Base-by-base conservation (phyloP, 331 rosid genomes). In the Dryas integrifolia region DNA sequence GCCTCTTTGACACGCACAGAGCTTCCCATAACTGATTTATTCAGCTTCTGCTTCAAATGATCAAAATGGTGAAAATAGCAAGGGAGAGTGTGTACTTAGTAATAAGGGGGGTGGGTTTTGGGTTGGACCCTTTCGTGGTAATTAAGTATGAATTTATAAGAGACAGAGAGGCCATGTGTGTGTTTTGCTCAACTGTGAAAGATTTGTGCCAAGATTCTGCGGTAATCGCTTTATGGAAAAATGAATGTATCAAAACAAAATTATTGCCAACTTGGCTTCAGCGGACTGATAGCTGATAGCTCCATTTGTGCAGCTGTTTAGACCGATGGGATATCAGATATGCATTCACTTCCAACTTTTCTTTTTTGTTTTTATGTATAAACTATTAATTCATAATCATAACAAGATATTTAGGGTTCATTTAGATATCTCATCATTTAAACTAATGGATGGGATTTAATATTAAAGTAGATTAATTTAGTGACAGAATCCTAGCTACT, bases 121-220 rank as follows among this genome's bases (percentile, higher is more conserved):
- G 55, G 59, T 7, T 15, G 15, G 4, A 11, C 18, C 18, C 2
- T 26, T 55, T 40, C 39, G 18, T 9, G 9, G 56, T 13, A 16
- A 15, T 26, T 9, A 26, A 71, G 6, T 11, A 60, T 18, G 65
- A 38, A 56, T 47, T 10, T 66, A 76, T 53, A 58, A 30, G 57
- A 57, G 68, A 24, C n/a, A 60, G 48, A 45, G 72, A 58, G 58
- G 77, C 79, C 82, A 70, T 79, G 82, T 74, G 49, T 51, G 47
- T 74, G 70, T 77, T 82, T 82, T 85, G 67, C 45, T 66, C 72
- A 74, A 82, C 85, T 80, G 88, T 83, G 87, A 85, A 77, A 86
- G 96, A 92, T 92, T 85, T 88, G 83, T 70, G 85, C 77, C 74
- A 82, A 93, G 97, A 91, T 93, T 93, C 97, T 85, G 65, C 65